phyloP scores from a whole-genome alignment of 2,329 filamentous ascomycete species.

The Alternaria brassicicola region DNA sequence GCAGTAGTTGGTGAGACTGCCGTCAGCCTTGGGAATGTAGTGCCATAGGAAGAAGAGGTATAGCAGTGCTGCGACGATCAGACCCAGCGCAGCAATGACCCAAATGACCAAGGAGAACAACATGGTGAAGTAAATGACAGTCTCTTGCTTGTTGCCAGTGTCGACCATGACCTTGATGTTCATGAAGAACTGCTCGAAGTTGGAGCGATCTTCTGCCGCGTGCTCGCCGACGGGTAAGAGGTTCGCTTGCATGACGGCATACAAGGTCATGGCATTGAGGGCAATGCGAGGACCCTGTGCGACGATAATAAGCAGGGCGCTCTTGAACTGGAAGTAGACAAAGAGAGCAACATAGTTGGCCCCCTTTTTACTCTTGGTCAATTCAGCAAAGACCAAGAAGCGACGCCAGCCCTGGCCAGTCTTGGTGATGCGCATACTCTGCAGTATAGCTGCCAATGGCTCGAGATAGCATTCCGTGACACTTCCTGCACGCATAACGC shows the following conservation, averaged over 20 bases:
- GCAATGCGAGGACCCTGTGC: conserved; percentile 92
- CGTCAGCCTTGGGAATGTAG: conserved; percentile 83
- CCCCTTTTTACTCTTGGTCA: conserved; percentile 91
- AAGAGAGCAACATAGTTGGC: conserved; percentile 90
- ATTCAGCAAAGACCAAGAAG: conserved; percentile 88
- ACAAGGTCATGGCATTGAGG: conserved; percentile 87
- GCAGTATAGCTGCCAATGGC: conserved; percentile 80
- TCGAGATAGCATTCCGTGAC: conserved; percentile 93
- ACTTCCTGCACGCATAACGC: conserved; percentile 82
- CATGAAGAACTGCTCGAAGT: conserved; percentile 77
- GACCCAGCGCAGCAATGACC: conserved; percentile 76
- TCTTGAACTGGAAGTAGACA: conserved; percentile 81
- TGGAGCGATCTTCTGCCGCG: conserved; percentile 64
- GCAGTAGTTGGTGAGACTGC: conserved; percentile 83
- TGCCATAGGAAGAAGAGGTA: conserved; percentile 92
- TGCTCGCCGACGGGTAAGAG: conserved; percentile 67
- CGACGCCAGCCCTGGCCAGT: conserved; percentile 80
- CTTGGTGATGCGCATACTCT: conserved; percentile 76
- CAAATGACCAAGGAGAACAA: conserved; percentile 89
- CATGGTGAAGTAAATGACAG: conserved; percentile 87
- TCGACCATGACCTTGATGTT: conserved; percentile 78
- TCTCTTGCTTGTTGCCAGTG: conserved; percentile 73
- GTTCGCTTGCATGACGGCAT: conserved; percentile 78
- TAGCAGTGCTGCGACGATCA: conserved; percentile 76
- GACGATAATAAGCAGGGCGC: conserved; percentile 84